Percentiles rank a stretch among this genome's conserved stretches.
These are phyloP conservation scores for Iris pallida DNA, from an alignment of 116 monocot species.

Conservation along the genomic window DNA sequence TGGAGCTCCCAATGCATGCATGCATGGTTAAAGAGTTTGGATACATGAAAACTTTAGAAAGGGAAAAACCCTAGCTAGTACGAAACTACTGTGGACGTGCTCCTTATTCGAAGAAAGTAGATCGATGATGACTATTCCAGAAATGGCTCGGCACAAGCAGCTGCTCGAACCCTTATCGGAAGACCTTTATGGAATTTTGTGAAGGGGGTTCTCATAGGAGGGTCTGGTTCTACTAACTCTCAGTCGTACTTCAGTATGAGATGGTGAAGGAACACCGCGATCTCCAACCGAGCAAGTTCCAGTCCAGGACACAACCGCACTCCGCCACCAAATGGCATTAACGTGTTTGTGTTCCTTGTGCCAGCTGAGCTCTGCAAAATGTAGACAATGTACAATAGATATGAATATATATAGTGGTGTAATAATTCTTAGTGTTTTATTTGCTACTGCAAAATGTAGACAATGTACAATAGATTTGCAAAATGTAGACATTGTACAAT, in stretches of 20 bases:
- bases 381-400: not conserved
- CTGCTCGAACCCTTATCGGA: constrained; percentile 10
- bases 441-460: no score
- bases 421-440: no score
- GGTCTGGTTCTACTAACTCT: constrained; percentile 21
- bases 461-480: no score
- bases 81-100: no score
- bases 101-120: no score
- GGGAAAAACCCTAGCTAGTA: no score
- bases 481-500: no score
- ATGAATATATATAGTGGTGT: no score
- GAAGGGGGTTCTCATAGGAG: not conserved
- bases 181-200: constrained; percentile 16
- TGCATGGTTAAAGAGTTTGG: no score
- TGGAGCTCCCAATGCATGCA: no score
- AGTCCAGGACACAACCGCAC: constrained; percentile 14
- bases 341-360: not conserved
- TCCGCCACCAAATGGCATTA: constrained; percentile 32
- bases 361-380: not conserved
- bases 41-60: no score
- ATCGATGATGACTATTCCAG: no score
- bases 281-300: constrained; percentile 25
- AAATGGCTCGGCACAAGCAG: not conserved
- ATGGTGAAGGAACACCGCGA: constrained; percentile 20
- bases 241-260: constrained; percentile 19